phyloP scores from a whole-genome alignment of 176 grass and related monocot species.

The Olyra latifolia region DNA sequence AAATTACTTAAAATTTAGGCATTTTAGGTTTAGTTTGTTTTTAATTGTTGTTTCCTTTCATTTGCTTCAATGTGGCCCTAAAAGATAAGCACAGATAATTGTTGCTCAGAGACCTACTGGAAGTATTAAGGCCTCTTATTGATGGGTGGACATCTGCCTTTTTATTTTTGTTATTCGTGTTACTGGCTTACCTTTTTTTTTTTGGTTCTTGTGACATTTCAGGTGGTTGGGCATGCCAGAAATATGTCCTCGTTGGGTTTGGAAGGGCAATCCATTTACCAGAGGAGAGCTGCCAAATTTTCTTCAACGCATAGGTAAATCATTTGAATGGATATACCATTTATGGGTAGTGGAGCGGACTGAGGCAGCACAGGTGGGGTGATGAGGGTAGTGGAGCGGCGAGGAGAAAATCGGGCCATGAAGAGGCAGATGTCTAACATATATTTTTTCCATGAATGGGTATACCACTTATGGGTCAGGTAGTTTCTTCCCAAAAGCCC shows the following conservation, averaged over 20 bases:
- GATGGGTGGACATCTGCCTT: background rate
- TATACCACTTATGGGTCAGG: no score
- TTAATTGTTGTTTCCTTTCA: background rate
- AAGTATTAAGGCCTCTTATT: background rate
- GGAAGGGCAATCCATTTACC: constrained; percentile 80
- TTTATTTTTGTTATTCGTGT: constrained; percentile 21
- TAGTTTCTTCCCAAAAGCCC: no score
- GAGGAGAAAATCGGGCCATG: no score
- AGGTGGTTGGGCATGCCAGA: constrained; percentile 61
- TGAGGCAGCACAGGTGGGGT: no score
- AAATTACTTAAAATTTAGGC: constrained; percentile 12
- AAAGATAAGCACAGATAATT: background rate
- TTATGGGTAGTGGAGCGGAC: no score
- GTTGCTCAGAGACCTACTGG: constrained; percentile 7
- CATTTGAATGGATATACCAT: background rate
- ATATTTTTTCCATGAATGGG: no score
- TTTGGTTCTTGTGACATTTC: constrained; percentile 38
- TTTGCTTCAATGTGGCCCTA: background rate
- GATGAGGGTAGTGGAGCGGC: no score
- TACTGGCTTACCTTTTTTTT: constrained; percentile 30
- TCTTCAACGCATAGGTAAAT: constrained; percentile 54
- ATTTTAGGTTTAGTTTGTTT: background rate
- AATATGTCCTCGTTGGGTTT: constrained; percentile 85
- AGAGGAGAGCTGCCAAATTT: constrained; percentile 77
- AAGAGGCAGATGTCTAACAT: no score